These are phyloP conservation scores for Kwoniella pini DNA, from an alignment of 768 basidiomycete species.

Conservation along the genomic window DNA sequence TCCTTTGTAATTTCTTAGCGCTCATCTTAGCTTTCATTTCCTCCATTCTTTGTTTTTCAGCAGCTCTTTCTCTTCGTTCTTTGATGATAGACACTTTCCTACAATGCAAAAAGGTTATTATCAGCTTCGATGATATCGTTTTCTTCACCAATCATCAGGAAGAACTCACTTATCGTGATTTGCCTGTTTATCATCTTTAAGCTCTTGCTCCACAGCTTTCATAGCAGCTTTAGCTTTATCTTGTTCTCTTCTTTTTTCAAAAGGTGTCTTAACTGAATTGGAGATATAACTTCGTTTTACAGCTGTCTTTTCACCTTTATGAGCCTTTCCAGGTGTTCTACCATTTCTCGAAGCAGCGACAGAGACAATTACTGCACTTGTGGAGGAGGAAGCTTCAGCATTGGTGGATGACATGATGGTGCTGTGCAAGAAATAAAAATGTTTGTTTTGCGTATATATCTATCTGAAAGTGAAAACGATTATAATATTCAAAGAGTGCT, in stretches of 20 bases:
- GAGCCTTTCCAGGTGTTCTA: slow-evolving; percentile 41
- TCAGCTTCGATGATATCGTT: too few species aligned
- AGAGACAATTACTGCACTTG: slow-evolving; percentile 20
- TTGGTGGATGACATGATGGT: slow-evolving; percentile 17
- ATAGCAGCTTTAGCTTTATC: slow-evolving; percentile 36
- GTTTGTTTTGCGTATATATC: too few species aligned
- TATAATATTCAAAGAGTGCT: too few species aligned
- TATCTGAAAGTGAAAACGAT: too few species aligned
- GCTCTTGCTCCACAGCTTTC: slow-evolving; percentile 48
- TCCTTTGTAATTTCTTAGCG: slow-evolving; percentile 52
- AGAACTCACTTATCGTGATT: slow-evolving; percentile 43
- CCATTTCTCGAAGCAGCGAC: slow-evolving; percentile 34
- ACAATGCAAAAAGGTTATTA: too few species aligned
- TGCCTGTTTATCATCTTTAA: slow-evolving; percentile 49
- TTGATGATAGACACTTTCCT: slow-evolving; percentile 44
- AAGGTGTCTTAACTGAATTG: slow-evolving; percentile 41
- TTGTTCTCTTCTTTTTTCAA: slow-evolving; percentile 39
- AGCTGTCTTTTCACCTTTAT: slow-evolving; percentile 38
- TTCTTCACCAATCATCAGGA: too few species aligned
- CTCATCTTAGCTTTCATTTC: slow-evolving; percentile 52
- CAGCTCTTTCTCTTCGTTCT: slow-evolving; percentile 46
- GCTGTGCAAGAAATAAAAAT: too few species aligned
- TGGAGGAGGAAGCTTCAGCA: slow-evolving; percentile 20
- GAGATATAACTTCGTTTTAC: slow-evolving; percentile 42
- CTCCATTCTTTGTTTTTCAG: slow-evolving; percentile 49